A percentile compares a stretch with the other conserved stretches of the same genome.
phyloP scores from a whole-genome alignment of 495 filamentous ascomycete genomes.

The Aspergillus hancockii region DNA sequence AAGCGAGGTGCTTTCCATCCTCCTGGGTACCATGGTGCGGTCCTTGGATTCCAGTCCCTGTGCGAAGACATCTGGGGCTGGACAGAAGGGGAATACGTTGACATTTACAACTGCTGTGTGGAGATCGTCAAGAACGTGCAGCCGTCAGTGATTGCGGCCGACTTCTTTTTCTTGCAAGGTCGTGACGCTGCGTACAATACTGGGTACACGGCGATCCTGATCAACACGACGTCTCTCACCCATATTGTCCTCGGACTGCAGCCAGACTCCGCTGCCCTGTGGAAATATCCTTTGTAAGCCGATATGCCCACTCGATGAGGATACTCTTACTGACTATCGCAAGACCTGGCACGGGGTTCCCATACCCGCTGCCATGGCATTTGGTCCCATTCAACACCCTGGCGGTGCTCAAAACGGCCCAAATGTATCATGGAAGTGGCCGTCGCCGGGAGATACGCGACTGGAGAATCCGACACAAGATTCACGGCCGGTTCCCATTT shows the following conservation, averaged over 20 bases:
- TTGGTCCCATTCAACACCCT: slow-evolving; percentile 42
- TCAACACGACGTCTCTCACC: slow-evolving; percentile 39
- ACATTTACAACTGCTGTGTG: slow-evolving; percentile 45
- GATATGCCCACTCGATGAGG: too few relatives aligned
- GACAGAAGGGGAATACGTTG: slow-evolving; percentile 49
- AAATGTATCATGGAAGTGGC: slow-evolving; percentile 36
- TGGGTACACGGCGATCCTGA: slow-evolving; percentile 28
- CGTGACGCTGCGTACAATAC: slow-evolving; percentile 46
- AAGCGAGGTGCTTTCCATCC: slow-evolving; percentile 35
- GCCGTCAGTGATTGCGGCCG: slow-evolving; percentile 48
- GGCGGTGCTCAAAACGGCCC: slow-evolving; percentile 26
- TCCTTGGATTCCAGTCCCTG: slow-evolving; percentile 37
- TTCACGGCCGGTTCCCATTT: slow-evolving; percentile 31
- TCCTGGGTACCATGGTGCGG: slow-evolving; percentile 39
- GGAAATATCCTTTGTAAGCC: slow-evolving; percentile 48
- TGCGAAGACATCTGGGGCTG: slow-evolving; percentile 41
- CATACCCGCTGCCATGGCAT: slow-evolving; percentile 46
- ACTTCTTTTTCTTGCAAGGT: slow-evolving; percentile 52
- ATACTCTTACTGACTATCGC: background rate
- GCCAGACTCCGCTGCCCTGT: slow-evolving; percentile 33
- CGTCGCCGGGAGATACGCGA: slow-evolving; percentile 22
- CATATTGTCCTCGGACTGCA: slow-evolving; percentile 45
- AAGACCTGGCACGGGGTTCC: slow-evolving; percentile 47
- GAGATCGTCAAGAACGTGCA: slow-evolving; percentile 41
- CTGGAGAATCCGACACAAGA: slow-evolving; percentile 29